Conservation (phyloP, 2,329 filamentous ascomycete genomes). For the Alternaria panax region DNA sequence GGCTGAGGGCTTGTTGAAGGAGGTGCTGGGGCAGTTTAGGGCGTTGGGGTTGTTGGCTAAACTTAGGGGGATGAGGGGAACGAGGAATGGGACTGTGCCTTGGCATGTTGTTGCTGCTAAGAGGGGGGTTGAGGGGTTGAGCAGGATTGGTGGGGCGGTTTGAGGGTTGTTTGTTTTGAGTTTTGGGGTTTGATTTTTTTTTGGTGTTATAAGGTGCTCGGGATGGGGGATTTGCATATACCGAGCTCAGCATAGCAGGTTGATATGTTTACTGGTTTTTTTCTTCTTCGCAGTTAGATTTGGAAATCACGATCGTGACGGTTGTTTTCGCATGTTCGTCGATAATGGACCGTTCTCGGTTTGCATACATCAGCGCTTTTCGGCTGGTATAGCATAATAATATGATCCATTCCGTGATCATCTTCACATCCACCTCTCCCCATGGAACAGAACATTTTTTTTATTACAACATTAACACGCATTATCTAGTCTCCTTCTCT, state of each 20-base stretch:
- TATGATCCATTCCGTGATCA: background rate
- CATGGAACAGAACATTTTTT: rapidly evolving
- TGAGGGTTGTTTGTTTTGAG: background rate
- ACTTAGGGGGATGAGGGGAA: slow-evolving; percentile 67
- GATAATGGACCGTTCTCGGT: background rate
- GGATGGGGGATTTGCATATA: background rate
- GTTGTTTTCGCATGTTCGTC: background rate
- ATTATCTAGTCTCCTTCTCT: background rate
- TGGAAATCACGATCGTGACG: background rate
- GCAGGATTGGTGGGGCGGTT: slow-evolving; percentile 18
- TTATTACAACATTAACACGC: background rate
- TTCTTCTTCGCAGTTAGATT: background rate
- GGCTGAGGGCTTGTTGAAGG: slow-evolving; percentile 70
- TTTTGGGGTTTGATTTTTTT: background rate
- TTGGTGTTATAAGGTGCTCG: background rate
- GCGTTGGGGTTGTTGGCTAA: slow-evolving; percentile 73
- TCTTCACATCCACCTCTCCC: background rate
- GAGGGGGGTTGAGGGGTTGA: slow-evolving; percentile 70
- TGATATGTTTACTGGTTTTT: background rate
- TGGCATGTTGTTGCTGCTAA: slow-evolving; percentile 79
- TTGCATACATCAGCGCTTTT: background rate
- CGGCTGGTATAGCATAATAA: background rate
- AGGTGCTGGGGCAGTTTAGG: slow-evolving; percentile 74
- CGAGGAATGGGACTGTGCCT: slow-evolving; percentile 67
- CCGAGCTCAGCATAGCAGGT: background rate